Base-by-base conservation (phyloP, 2,329 filamentous ascomycete genomes). In the Tolypocladium tundrense region DNA sequence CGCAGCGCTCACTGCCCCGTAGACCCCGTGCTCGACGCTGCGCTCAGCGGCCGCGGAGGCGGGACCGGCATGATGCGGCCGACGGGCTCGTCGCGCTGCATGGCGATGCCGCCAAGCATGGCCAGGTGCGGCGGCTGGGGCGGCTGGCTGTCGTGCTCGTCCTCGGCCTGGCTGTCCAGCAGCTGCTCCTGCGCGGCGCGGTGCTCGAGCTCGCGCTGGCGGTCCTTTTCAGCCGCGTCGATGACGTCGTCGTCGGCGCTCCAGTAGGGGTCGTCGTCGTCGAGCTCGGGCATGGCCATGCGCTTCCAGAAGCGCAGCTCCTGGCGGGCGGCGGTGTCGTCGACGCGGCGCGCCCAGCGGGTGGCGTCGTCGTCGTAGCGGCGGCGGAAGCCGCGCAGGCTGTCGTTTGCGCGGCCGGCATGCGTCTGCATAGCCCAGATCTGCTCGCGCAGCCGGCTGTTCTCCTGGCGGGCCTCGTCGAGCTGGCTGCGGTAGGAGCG, bases 261-360 rank as follows among this genome's bases (percentile, higher is more conserved):
- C 77, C 82, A 86, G 66, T 77, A 84, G 2, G 79, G 75, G 54
- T 86, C 83, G 48, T 85, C 79, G 31, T 85, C 83, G 10, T 78
- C 71, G 42, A 86, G 69, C 58, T 83, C 77, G 11, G 82, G 83
- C 78, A 87, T 80, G 16, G 84, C 84, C 75, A 86, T 78, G 48
- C 84, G 75, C 71, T 87, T 87, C 84, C 84, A 88, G 69, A 84
- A 86, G 2, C 84, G 75, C 57, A 85, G 66, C 69, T 87, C 82
- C 67, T 86, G 83, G 4, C 80, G 76, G 50, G 74, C 69, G 7
- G 80, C 78, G 54, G 75, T 76, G 53, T 79, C 77, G 43, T 83
- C 75, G 3, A 85, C 78, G 5, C 77, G 74, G 37, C 77, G 73
- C 58, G 83, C 77, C 75, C 82, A 81, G 24, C 79, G 74, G 42